Base-by-base conservation (phyloP, 176 grass and related monocot species). In the Oryza glumipatula region DNA sequence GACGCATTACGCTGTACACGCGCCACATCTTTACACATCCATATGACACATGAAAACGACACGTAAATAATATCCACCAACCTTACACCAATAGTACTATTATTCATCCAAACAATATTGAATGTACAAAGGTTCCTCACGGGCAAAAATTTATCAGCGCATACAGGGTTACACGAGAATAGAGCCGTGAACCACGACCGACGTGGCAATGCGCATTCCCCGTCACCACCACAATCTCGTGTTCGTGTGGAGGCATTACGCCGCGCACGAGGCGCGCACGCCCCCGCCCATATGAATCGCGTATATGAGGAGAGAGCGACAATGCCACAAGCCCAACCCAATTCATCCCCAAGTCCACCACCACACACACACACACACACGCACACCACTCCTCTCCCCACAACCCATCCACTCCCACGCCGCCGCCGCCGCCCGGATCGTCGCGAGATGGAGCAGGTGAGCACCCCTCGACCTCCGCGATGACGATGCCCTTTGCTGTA, bases 391-490 rank as follows among this genome's bases (percentile, higher is more conserved):
- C 80, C 23, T 6, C 48, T 5, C 8, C 35, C 54, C 14, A 17
- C 39, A 52, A 12, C 41, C 13, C 32, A 35, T 11, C 43, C 11
- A 5, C 30, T 14, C 61, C 26, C 10, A 17, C 71, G 13, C 19
- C 81, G 46, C 21, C 72, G 65, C 38, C 38, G 38, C 38, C 63
- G 3, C 9, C 38, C 39, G 68, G 83, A 90, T 78, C 88, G 48
- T 74, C 22, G 6, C 75, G 70, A 80, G 76, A 91, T 91, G 84
- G 89, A 87, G 38, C 84, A 91, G 89, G 89, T 91, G 49, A 91
- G 85, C 76, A 38, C 38, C 21, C 15, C 35, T 36, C 8, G 22
- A 10, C 80, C n/a, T 16, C 11, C 75, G 74, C 80, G 84, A 86
- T 86, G 79, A 58, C 67, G 23, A 19, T 11, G 19, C 60, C 0